Evolutionary conservation across 495 filamentous ascomycete genomes (phyloP), one percentile per base, ranked within the genome.

Genomic region (Cetradonia linearis): DNA sequence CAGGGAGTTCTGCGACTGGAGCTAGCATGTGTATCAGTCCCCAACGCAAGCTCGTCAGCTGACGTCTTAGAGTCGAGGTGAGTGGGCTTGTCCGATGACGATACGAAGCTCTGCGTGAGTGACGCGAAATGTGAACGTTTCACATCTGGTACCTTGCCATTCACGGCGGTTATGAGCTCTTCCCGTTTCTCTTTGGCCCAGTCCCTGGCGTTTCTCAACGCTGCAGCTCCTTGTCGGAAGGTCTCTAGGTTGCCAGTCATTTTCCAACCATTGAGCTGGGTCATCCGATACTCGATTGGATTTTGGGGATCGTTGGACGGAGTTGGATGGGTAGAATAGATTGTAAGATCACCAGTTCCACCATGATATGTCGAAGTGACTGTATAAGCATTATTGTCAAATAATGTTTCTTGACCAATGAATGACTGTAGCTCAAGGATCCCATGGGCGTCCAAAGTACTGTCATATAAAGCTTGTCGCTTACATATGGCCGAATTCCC

Each of bases 151-250:
- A 33, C 58, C 13, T 54, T 61, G 20, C 28, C 25, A 42, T 55
- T 61, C 5, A 27, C 58, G n/a, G 58, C 46, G 18, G 37, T 28
- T 54, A 70, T 70, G 37, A 60, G 33, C 20, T 60, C 40, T 20
- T 69, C 60, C 54, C 63, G 61, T 50, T 68, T 36, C 47, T 70
- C 59, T 62, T 68, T 64, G 14, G 55, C 36, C 63, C 54, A 66
- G 20, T 67, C 67, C 60, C 66, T 63, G 30, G 55, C 59, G 48
- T 70, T 70, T 52, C 68, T 63, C 34, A 62, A 69, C 36, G 66
- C 65, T 20, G 28, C 30, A 36, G 64, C 62, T 56, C 69, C 67
- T 58, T 69, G 14, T 56, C 64, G 65, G 23, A 68, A 71, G 7
- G 50, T 63, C 11, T 70, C 63, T n/a, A 55, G n/a, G 47, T 61